Conservation (phyloP, 2,329 filamentous ascomycete species). For the Penicillium sp. region DNA sequence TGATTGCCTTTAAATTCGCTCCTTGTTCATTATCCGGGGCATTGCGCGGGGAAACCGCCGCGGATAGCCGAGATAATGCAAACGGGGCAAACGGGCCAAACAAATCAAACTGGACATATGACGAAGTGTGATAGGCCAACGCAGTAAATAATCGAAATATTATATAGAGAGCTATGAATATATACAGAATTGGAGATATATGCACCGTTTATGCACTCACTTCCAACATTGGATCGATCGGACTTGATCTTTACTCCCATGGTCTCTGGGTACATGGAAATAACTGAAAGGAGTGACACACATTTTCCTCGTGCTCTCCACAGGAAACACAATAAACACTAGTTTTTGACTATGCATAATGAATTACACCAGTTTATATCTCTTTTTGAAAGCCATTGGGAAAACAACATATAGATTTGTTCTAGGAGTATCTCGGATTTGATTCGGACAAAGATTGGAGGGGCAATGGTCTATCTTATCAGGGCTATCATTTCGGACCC, state of each 20-base stretch:
- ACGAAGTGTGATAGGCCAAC: neutral
- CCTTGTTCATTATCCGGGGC: slow-evolving; percentile 19
- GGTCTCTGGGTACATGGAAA: neutral
- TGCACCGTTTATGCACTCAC: neutral
- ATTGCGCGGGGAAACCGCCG: slow-evolving; percentile 24
- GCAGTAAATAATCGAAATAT: neutral
- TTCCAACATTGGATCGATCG: neutral
- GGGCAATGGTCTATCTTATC: slow-evolving; percentile 16
- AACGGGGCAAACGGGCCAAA: slow-evolving; percentile 15
- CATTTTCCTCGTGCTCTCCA: neutral
- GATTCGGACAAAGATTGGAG: neutral
- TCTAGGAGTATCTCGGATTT: neutral
- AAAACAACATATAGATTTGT: neutral
- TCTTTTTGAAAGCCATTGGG: neutral
- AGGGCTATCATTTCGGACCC: slow-evolving; percentile 22
- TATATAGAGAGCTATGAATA: neutral
- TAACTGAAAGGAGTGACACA: neutral
- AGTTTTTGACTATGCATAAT: accelerated
- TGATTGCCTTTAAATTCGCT: slow-evolving; percentile 11
- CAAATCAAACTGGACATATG: slow-evolving; percentile 7
- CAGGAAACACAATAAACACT: too few species aligned
- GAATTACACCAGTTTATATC: neutral
- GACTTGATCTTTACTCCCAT: neutral
- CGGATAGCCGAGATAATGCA: slow-evolving; percentile 27
- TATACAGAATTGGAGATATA: neutral